Percentiles rank a stretch among this genome's conserved stretches.
These are phyloP conservation scores for Quercus lobata DNA, from an alignment of 331 rosid species.

Conservation along the genomic window DNA sequence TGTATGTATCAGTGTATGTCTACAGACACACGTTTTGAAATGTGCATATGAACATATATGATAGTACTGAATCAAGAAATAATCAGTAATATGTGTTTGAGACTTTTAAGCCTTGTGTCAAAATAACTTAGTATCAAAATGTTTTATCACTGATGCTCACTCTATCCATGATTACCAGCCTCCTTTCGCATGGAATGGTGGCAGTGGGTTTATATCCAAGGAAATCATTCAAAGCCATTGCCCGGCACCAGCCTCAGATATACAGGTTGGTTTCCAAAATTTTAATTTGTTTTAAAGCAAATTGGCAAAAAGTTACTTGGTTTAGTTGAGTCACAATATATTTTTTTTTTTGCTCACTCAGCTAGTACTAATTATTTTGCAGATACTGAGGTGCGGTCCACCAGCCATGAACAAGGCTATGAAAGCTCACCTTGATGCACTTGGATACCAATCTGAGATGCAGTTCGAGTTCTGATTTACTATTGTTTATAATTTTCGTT, in stretches of 20 bases:
- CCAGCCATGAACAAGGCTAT: conserved; percentile 45
- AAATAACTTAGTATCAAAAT: neutral
- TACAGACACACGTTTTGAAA: neutral
- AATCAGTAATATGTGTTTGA: neutral
- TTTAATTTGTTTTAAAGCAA: neutral
- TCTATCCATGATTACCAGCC: conserved; percentile 31
- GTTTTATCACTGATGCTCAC: neutral
- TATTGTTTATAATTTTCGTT: neutral
- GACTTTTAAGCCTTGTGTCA: neutral
- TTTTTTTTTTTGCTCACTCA: neutral
- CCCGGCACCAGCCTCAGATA: conserved; percentile 36
- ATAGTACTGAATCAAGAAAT: too few species aligned
- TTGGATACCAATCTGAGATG: conserved; percentile 42
- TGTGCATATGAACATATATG: neutral
- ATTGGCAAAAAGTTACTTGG: neutral
- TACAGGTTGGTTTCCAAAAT: conserved; percentile 28
- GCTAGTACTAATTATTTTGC: neutral
- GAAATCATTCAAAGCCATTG: conserved; percentile 37
- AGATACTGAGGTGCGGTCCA: conserved; percentile 57
- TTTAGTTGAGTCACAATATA: too few species aligned
- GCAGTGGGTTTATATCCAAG: conserved; percentile 30
- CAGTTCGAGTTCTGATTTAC: conserved; percentile 39
- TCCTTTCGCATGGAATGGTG: conserved; percentile 48
- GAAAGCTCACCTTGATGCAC: conserved; percentile 35
- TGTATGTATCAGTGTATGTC: neutral